Percentiles rank a stretch among this genome's conserved stretches.
These are phyloP conservation scores for Macrocybe gigantea DNA, from an alignment of 768 basidiomycete genomes.

Conservation along the genomic window DNA sequence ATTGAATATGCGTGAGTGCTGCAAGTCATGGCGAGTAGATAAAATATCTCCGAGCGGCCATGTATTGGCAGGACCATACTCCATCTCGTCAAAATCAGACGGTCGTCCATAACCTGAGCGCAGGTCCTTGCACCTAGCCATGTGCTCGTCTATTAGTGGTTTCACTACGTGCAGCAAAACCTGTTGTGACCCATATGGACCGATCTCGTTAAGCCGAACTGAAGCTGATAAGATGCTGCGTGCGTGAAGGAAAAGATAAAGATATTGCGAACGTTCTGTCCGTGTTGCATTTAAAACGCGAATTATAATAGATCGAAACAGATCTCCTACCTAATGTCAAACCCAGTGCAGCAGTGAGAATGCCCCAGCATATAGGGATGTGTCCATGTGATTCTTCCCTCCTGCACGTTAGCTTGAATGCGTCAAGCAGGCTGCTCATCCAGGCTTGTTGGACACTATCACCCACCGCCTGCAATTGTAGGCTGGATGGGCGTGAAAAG, in stretches of 20 bases:
- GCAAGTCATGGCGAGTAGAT: conserved; percentile 83
- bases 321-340: conserved; percentile 55
- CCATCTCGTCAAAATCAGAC: conserved; percentile 31
- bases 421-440: conserved; percentile 46
- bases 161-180: conserved; percentile 69
- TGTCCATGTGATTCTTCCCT: conserved; percentile 70
- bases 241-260: conserved; percentile 91
- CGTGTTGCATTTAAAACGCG: background rate
- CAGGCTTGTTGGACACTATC: conserved; percentile 17
- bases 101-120: conserved; percentile 33
- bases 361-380: conserved; percentile 87
- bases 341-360: conserved; percentile 72
- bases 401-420: conserved; percentile 64
- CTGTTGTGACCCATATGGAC: conserved; percentile 91
- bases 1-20: conserved; percentile 97
- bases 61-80: conserved; percentile 73
- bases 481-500: conserved; percentile 51
- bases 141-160: conserved; percentile 57
- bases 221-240: conserved; percentile 87
- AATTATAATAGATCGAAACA: background rate
- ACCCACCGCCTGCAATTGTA: conserved; percentile 7
- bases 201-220: conserved; percentile 85
- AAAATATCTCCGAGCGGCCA: conserved; percentile 97
- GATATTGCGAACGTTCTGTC: conserved; percentile 77
- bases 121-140: conserved; percentile 36